Base-by-base conservation (phyloP, 2,329 filamentous ascomycete genomes). In the Fusarium decemcellulare region DNA sequence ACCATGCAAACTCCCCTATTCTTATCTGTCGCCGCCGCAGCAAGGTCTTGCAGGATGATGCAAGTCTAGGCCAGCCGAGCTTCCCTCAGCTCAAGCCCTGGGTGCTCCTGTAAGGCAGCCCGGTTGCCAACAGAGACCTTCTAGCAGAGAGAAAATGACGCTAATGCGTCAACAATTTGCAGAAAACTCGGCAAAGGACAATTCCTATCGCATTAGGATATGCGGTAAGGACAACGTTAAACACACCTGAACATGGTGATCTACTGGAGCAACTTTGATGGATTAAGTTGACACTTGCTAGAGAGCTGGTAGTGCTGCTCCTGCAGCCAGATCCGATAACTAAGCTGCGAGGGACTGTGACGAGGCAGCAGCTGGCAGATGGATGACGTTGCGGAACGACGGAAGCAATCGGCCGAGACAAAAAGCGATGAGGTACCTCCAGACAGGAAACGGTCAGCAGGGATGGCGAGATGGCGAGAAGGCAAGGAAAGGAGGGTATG, bases 1-100 rank as follows among this genome's bases (percentile, higher is more conserved):
- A 72, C 36, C 66, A 75, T 76, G 74, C 72, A 74, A 73, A 71
- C 60, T 60, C 62, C 62, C 63, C 55, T 68, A 68, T 71, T 68
- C 59, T 61, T 70, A 61, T 72, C 67, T 73, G 55, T 58, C 43
- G 53, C 55, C 63, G 55, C 61, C 55, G 57, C 59, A 61, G 39
- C 34, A 59, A 63, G 47, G 55, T 34, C 60, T 62, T 62, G 58
- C 67, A 72, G 52, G 37, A 46, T 47, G 51, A 63, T 53, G 52
- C 69, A 61, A 61, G 48, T 50, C 58, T 58, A 29, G 52, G 53
- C 57, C 61, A 60, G 48, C 47, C 42, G 37, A 70, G 57, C 46
- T 61, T 42, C 57, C 57, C 56, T 53, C 63, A 64, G 53, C 53
- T 59, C 43, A 54, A 44, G 47, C 42, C 63, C 52, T 37, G 34